Conservation (phyloP, 2,329 filamentous ascomycete species). For the Penicillium expansum region DNA sequence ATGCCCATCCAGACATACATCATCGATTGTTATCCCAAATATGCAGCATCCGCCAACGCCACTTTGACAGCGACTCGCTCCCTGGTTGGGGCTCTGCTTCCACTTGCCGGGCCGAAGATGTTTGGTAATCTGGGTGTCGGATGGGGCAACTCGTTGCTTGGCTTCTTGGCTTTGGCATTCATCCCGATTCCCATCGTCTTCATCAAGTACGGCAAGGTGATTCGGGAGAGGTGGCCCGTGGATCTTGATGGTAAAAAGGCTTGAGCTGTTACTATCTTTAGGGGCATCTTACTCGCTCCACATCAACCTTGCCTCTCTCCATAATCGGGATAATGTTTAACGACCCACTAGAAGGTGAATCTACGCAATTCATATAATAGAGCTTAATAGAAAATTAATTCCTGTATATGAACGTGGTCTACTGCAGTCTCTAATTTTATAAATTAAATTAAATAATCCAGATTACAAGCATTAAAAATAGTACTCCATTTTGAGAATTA, state of each 20-base stretch:
- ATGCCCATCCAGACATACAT: constrained; percentile 60
- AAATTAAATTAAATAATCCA: too few relatives aligned
- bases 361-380: neutral
- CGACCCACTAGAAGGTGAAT: neutral
- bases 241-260: constrained; percentile 7
- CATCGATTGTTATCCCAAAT: constrained; percentile 53
- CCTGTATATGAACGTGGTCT: neutral
- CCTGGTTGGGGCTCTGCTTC: constrained; percentile 33
- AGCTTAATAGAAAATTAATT: neutral
- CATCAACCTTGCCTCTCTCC: neutral
- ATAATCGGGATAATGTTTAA: neutral
- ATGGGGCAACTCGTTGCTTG: constrained; percentile 23
- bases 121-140: constrained; percentile 16
- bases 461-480: too few relatives aligned
- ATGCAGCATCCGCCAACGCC: constrained; percentile 51
- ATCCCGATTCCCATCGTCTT: constrained; percentile 15
- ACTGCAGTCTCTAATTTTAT: too few relatives aligned
- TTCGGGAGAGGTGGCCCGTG: constrained; percentile 16
- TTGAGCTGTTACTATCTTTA: neutral
- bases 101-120: constrained; percentile 17
- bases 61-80: constrained; percentile 55
- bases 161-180: constrained; percentile 20
- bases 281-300: neutral
- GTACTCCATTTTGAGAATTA: too few relatives aligned
- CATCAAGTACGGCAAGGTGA: constrained; percentile 10